Evolutionary conservation across 306 rosid genomes (phyloP).

Genomic region (Vachellia pachyceras): DNA sequence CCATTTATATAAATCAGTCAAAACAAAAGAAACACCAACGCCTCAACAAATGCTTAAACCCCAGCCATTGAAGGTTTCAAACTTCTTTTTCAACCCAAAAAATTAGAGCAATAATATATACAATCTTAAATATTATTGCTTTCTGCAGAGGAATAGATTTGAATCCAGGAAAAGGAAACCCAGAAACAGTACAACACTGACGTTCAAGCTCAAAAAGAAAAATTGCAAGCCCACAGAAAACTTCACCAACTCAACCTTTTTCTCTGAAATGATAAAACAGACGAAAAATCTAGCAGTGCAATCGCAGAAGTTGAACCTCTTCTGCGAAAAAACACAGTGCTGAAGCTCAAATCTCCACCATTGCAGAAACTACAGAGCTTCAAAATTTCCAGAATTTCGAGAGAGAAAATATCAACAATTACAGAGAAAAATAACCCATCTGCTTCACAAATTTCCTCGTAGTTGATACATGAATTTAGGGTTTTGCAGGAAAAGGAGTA

Average conservation of each 20-base stretch:
- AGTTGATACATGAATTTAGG: conserved; percentile 70
- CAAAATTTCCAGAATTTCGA: conserved; percentile 51
- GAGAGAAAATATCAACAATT: conserved; percentile 56
- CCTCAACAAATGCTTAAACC: conserved; percentile 47
- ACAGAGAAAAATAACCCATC: conserved; percentile 56
- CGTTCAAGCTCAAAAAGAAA: conserved; percentile 17
- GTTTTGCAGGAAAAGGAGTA: conserved; percentile 84
- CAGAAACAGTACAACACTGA: conserved; percentile 13
- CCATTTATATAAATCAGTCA: conserved; percentile 57
- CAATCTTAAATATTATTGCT: conserved; percentile 7
- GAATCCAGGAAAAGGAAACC: conserved; percentile 17
- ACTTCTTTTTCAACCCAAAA: conserved; percentile 22
- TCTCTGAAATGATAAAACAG: conserved; percentile 30
- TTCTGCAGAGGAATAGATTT: conserved; percentile 25
- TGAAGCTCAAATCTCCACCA: conserved; percentile 66
- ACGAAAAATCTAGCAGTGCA: conserved; percentile 39
- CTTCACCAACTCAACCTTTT: conserved; percentile 28
- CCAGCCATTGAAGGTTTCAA: conserved; percentile 51
- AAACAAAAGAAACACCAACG: conserved; percentile 45
- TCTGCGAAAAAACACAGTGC: conserved; percentile 42
- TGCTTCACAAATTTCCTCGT: conserved; percentile 48
- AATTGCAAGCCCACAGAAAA: conserved; percentile 21
- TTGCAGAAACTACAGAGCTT: conserved; percentile 64
- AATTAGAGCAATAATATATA: conserved; percentile 6
- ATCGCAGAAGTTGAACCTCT: conserved; percentile 40